These are phyloP conservation scores for Hericium coralloides DNA, from an alignment of 768 basidiomycete species.

Conservation along the genomic window DNA sequence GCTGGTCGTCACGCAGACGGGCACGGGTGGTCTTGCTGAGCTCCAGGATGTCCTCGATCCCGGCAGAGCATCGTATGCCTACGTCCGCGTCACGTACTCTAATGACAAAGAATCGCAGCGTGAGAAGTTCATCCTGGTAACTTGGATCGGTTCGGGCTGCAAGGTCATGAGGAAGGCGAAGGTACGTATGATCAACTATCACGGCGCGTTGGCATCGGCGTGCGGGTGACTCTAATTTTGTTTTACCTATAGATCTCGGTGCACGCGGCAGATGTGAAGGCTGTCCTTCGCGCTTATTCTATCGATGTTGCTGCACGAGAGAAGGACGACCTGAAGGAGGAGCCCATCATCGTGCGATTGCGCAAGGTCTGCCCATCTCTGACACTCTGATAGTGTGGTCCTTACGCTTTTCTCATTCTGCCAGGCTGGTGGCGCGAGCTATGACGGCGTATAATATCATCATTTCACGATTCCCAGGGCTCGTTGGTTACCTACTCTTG, in stretches of 20 bases:
- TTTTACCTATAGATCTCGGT: conserved; percentile 68
- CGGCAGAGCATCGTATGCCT: conserved; percentile 73
- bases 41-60: conserved; percentile 65
- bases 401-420: not conserved
- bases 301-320: conserved; percentile 85
- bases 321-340: conserved; percentile 80
- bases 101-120: conserved; percentile 82
- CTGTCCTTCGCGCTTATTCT: conserved; percentile 65
- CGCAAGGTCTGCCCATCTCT: conserved; percentile 55
- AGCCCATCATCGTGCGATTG: conserved; percentile 71
- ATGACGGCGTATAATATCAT: conserved; percentile 62
- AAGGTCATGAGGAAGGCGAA: conserved; percentile 92
- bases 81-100: conserved; percentile 74
- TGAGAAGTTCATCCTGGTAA: conserved; percentile 84
- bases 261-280: conserved; percentile 83
- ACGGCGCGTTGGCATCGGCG: not conserved
- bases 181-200: conserved; percentile 33
- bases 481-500: not conserved
- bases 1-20: conserved; percentile 68
- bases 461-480: not conserved
- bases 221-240: conserved; percentile 8
- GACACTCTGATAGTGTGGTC: conserved; percentile 2
- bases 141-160: conserved; percentile 75
- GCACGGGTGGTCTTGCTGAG: conserved; percentile 72
- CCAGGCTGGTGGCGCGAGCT: conserved; percentile 83